Evolutionary conservation across 352 stramenopile genomes (phyloP), one percentile per base, ranked within the genome.

Genomic region (Halophytophthora polymorphica): DNA sequence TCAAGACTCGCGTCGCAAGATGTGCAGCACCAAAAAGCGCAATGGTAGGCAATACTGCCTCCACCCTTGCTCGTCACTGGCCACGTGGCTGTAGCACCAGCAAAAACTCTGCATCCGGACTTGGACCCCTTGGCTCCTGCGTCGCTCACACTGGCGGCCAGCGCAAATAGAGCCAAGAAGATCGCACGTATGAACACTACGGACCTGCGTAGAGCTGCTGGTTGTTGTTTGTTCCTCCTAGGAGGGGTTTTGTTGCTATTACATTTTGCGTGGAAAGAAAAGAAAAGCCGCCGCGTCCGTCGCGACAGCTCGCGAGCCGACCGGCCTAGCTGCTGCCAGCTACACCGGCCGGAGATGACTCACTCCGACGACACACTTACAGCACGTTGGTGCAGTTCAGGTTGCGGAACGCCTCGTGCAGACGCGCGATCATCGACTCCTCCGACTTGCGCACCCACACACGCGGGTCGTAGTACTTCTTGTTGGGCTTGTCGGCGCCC

Each of bases 391-490:
- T 64, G 57, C 64, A 87, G 75, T 90, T 90, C 48, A 99, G 75
- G 71, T 98, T 96, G 53, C 91, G 85, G 75, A 86, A 98, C 22
- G 83, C 90, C 44, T 93, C 74, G 58, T 95, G 79, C 44, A 98
- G 77, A 66, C 96, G 93, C 49, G 69, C 69, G 44, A 92, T 86
- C 96, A 98, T 98, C 61, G 76, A 69, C 59, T 98, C 92, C 76
- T 98, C 94, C 61, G 91, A 96, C 87, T 98, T 97, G 75, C 94
- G 90, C 58, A 98, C 79, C 95, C 94, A 98, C 66, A 98, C 91
- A 66, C 96, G 93, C 57, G 96, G 96, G 75, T 99, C 96, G 82
- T 99, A 99, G 84, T 98, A 98, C 90, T 98, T 99, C 93, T 99
- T 99, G 94, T 99, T 99, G 42, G 96, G 96, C 79, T 98, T 98